These are phyloP conservation scores for Opeltia flavorubescens DNA, from an alignment of 495 filamentous ascomycete species.

Conservation along the genomic window DNA sequence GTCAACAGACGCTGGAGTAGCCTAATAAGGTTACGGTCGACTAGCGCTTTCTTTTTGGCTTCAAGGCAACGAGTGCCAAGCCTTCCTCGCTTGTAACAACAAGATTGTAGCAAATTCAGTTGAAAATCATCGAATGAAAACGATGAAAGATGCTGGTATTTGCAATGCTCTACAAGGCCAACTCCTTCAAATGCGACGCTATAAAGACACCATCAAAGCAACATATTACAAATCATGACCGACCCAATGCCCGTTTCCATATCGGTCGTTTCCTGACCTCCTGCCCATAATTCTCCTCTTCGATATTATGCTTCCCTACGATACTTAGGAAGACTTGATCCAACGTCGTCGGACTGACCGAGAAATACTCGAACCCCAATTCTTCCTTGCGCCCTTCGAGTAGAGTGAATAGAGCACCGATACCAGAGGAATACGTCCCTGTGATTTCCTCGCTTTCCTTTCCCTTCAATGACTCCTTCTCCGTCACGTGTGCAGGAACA, in stretches of 20 bases:
- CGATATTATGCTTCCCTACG: constrained; percentile 59
- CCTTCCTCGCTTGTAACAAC: no score
- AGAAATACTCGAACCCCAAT: constrained; percentile 64
- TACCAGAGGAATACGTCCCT: constrained; percentile 11
- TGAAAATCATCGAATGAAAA: no score
- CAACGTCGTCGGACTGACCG: constrained; percentile 65
- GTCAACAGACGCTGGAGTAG: no score
- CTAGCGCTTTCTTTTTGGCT: no score
- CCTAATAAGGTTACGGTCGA: no score
- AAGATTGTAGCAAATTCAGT: no score
- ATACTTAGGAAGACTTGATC: constrained; percentile 82
- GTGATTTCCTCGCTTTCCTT: constrained; percentile 12
- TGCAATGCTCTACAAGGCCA: no score
- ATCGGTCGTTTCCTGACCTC: not conserved
- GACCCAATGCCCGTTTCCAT: not conserved
- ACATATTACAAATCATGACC: not conserved
- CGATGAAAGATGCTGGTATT: no score
- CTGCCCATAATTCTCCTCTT: constrained; percentile 54
- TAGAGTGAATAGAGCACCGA: constrained; percentile 51
- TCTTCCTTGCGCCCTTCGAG: constrained; percentile 53
- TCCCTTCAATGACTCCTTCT: not conserved
- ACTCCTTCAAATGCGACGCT: no score
- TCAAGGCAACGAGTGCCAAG: no score
- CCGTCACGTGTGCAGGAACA: constrained; percentile 34
- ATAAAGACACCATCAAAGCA: not conserved